These are phyloP conservation scores for Lomentospora prolificans DNA, from an alignment of 2,329 filamentous ascomycete genomes.

Conservation along the genomic window DNA sequence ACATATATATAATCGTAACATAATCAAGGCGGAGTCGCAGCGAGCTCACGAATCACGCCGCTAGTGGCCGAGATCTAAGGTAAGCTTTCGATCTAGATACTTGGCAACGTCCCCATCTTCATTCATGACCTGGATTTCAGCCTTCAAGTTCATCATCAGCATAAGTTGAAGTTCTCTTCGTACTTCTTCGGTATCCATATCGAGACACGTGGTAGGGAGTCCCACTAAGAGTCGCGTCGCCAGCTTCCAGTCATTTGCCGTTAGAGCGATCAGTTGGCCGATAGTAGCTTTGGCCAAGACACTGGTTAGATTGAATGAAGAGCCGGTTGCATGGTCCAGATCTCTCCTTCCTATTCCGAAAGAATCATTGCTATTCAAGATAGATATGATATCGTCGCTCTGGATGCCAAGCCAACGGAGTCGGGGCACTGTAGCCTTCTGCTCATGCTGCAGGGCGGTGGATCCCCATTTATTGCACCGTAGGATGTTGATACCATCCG, in stretches of 20 bases:
- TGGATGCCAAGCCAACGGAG: constrained; percentile 57
- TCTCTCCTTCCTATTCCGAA: not conserved
- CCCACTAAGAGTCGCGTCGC: constrained; percentile 43
- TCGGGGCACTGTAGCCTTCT: constrained; percentile 33
- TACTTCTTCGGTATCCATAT: constrained; percentile 27
- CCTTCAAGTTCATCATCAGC: constrained; percentile 65
- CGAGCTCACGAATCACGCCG: too few species aligned
- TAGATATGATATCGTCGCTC: constrained; percentile 27
- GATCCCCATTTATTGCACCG: constrained; percentile 66
- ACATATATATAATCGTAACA: too few species aligned
- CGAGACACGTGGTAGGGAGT: constrained; percentile 19
- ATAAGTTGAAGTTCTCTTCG: constrained; percentile 57
- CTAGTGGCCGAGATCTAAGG: not conserved
- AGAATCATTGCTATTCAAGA: not conserved
- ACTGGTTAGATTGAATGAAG: too few species aligned
- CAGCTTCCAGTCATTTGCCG: constrained; percentile 44
- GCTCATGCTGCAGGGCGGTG: constrained; percentile 50
- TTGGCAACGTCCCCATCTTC: constrained; percentile 36
- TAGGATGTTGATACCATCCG: constrained; percentile 65
- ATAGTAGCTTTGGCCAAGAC: too few species aligned
- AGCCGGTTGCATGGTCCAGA: too few species aligned
- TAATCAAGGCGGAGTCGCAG: too few species aligned
- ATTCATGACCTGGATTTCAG: constrained; percentile 66
- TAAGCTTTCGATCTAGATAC: constrained; percentile 40
- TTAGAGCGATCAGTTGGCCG: constrained; percentile 29